Conservation (phyloP, 1,139 yeast genomes). For the Scheffersomyces quercinus region DNA sequence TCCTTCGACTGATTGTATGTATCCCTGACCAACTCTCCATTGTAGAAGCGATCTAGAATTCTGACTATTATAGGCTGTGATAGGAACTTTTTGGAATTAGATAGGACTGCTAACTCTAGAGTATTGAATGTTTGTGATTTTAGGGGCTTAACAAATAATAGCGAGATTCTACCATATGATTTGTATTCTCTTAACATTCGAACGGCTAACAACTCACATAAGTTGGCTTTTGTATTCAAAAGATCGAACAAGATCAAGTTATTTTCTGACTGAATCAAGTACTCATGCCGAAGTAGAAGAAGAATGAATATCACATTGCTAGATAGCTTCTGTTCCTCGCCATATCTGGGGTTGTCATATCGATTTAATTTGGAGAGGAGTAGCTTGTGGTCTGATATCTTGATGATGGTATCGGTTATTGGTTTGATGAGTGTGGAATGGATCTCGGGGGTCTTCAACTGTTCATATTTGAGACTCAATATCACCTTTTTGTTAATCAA, state of each 20-base stretch:
- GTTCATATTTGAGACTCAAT: constrained; percentile 55
- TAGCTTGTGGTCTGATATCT: constrained; percentile 19
- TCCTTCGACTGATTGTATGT: constrained; percentile 36
- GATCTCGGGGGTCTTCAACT: constrained; percentile 55
- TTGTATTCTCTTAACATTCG: constrained; percentile 53
- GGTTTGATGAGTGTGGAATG: constrained; percentile 54
- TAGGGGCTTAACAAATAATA: constrained; percentile 46
- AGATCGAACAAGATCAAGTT: constrained; percentile 53
- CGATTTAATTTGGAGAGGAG: constrained; percentile 9
- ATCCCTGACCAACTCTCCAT: constrained; percentile 47
- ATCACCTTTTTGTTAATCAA: constrained; percentile 43
- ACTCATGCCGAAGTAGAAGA: constrained; percentile 42
- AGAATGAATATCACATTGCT: constrained; percentile 33
- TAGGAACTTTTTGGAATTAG: constrained; percentile 55
- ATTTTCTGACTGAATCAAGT: constrained; percentile 47
- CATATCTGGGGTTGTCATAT: neutral
- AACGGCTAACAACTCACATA: constrained; percentile 58
- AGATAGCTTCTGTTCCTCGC: constrained; percentile 20
- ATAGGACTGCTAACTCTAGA: constrained; percentile 54
- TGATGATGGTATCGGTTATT: constrained; percentile 34
- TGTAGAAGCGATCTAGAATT: constrained; percentile 54
- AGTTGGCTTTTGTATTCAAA: constrained; percentile 50
- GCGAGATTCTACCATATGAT: constrained; percentile 45
- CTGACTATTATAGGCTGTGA: constrained; percentile 57
- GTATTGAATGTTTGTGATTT: constrained; percentile 41